Evolutionary conservation across 1,139 yeast species (phyloP), one percentile per base, ranked within the genome.

Genomic region (Geotrichum candidum): DNA sequence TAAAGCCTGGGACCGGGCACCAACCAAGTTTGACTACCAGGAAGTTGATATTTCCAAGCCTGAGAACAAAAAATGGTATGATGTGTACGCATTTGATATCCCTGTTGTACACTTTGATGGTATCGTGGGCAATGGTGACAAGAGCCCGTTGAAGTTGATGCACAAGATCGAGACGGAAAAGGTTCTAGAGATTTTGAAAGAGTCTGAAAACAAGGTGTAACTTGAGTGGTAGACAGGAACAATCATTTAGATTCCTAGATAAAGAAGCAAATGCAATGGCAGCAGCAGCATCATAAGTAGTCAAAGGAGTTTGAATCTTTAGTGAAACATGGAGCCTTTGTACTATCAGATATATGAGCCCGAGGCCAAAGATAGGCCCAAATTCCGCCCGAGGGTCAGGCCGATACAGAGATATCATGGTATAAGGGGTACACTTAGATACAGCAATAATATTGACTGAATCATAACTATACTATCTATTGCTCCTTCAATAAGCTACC

Each of bases 31-130:
- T 10, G 71, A 77, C 11, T 72, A 84, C 62, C 72, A 76, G 13
- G 78, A 80, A 31, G 77, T 89, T 7, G 95, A 92, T 71, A 91
- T 92, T 53, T 83, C 85, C 72, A 78, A 81, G 55, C 86, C 88
- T 0, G 83, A 82, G 59, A 87, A 91, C 73, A 76, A 82, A 60
- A 77, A 81, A 59, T 90, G 95, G 91, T 88, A 85, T 79, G 95
- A 90, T 65, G 79, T 80, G 65, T 92, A 91, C 69, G 88, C 96
- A 66, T 90, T 85, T 73, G 97, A 92, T 71, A 92, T 91, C 1
- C 97, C 97, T 0, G 97, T 92, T 0, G 74, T 90, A 51, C 96
- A 91, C 70, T 78, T 90, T 22, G 87, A 85, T 66, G 48, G 48
- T n/a, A 41, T 41, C 13, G 73, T 84, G 63, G 76, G 76, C 2